These are phyloP conservation scores for Bremia lactucae DNA, from an alignment of 352 stramenopile species.

Conservation along the genomic window DNA sequence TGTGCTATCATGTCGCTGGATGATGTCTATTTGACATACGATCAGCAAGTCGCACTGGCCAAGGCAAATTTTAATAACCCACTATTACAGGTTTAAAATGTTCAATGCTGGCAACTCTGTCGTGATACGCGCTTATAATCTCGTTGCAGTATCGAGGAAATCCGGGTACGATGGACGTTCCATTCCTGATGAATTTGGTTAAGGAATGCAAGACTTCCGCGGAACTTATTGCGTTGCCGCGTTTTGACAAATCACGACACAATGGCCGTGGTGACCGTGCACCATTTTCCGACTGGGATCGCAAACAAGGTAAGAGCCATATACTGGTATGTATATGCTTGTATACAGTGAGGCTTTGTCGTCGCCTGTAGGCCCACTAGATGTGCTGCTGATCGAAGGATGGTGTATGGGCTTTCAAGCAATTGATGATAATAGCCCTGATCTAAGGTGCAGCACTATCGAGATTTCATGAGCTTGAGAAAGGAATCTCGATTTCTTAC, in stretches of 20 bases:
- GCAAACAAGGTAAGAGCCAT: slow-evolving; percentile 32
- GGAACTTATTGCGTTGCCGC: slow-evolving; percentile 41
- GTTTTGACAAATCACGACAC: slow-evolving; percentile 75
- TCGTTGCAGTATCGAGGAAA: slow-evolving; percentile 61
- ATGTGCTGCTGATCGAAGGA: slow-evolving; percentile 76
- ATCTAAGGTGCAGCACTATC: slow-evolving; percentile 22
- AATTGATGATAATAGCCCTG: slow-evolving; percentile 17
- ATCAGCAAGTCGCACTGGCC: slow-evolving; percentile 56
- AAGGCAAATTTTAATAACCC: slow-evolving; percentile 50
- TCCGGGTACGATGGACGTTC: slow-evolving; percentile 69
- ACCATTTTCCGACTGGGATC: slow-evolving; percentile 40
- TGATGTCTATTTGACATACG: slow-evolving; percentile 68
- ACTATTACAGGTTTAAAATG: slow-evolving; percentile 50
- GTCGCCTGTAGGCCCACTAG: slow-evolving; percentile 39
- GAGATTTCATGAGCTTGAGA: neutral
- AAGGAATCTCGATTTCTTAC: too few relatives aligned
- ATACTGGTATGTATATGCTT: neutral
- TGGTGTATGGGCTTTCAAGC: slow-evolving; percentile 82
- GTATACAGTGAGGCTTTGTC: neutral
- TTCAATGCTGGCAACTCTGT: neutral
- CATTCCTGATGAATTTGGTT: slow-evolving; percentile 52
- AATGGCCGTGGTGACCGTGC: slow-evolving; percentile 63
- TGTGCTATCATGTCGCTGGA: slow-evolving; percentile 76
- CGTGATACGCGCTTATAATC: neutral
- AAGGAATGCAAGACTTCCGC: slow-evolving; percentile 37